Percentiles rank a stretch among this genome's conserved stretches.
Evolutionary conservation across 2,329 filamentous ascomycete genomes (phyloP).

Genomic region (Claviceps cyperi): DNA sequence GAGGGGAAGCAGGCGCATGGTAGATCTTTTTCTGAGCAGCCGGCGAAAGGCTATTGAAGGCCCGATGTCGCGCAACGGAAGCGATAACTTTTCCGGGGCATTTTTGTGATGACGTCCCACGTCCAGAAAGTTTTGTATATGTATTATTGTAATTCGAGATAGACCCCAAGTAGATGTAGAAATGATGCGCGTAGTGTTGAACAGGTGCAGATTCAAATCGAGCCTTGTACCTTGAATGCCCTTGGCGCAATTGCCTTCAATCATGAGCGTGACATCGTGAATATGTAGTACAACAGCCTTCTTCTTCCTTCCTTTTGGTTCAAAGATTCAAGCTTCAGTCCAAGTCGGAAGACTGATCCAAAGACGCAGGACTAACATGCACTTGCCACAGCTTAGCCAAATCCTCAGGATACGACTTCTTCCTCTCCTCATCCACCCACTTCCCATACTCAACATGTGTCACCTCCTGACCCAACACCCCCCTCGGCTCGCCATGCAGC

Average conservation of each 20-base stretch:
- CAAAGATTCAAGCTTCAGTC: not conserved
- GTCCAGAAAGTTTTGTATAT: not conserved
- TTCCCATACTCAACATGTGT: constrained; percentile 26
- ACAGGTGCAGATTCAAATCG: too few relatives aligned
- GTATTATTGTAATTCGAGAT: not conserved
- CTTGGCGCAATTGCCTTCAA: too few relatives aligned
- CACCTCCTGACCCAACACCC: constrained; percentile 35
- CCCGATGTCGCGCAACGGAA: constrained; percentile 12
- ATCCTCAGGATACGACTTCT: constrained; percentile 17
- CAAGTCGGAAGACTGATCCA: not conserved
- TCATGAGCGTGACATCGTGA: too few relatives aligned
- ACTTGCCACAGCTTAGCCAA: constrained; percentile 27
- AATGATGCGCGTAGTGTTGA: not conserved
- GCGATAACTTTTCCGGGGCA: constrained; percentile 15
- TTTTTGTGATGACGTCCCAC: constrained; percentile 15
- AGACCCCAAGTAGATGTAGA: not conserved
- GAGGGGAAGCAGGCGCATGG: constrained; percentile 35
- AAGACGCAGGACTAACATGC: constrained; percentile 21
- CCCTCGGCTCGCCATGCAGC: constrained; percentile 23
- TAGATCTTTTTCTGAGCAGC: constrained; percentile 38
- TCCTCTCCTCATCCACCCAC: constrained; percentile 24
- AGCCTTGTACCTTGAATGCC: too few relatives aligned
- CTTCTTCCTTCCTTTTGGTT: too few relatives aligned
- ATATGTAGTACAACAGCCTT: too few relatives aligned
- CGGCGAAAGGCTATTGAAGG: constrained; percentile 28